phyloP scores from a whole-genome alignment of 768 basidiomycete species.

The Grammothele lineata region DNA sequence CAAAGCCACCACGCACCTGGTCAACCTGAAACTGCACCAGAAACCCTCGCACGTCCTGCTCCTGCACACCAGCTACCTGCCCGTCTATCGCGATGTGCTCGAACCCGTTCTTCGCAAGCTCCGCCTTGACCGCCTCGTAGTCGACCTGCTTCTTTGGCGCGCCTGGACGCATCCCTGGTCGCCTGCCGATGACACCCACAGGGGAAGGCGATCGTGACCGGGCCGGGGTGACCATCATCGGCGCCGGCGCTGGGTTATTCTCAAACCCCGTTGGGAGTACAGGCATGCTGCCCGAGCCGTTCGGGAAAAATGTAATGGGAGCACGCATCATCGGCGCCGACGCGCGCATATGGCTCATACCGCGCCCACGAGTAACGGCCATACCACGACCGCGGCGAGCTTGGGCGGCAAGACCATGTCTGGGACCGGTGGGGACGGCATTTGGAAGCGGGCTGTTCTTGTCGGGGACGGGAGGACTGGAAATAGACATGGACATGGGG shows the following conservation, averaged over 20 bases:
- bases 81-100: conserved; percentile 64
- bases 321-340: conserved; percentile 13
- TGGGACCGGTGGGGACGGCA: conserved; percentile 5
- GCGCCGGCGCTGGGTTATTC: not conserved
- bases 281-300: conserved; percentile 8
- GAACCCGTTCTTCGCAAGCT: conserved; percentile 56
- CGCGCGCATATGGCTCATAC: conserved; percentile 12
- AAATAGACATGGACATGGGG: conserved; percentile 10
- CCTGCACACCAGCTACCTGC: conserved; percentile 47
- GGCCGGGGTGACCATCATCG: conserved; percentile 5
- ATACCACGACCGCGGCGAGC: too few relatives aligned
- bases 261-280: not conserved
- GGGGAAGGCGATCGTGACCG: conserved; percentile 40
- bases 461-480: conserved; percentile 5
- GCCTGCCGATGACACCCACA: conserved; percentile 33
- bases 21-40: conserved; percentile 71
- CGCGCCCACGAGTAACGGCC: conserved; percentile 15
- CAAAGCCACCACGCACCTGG: conserved; percentile 47
- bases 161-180: too few relatives aligned
- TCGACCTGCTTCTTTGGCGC: conserved; percentile 27
- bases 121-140: conserved; percentile 38
- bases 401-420: not conserved
- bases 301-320: conserved; percentile 24
- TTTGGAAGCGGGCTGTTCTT: conserved; percentile 5
- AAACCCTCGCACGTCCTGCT: conserved; percentile 65